A percentile compares a stretch with the other conserved stretches of the same genome.
Evolutionary conservation across 352 stramenopile genomes (phyloP).

Genomic region (Globisporangium canariense): DNA sequence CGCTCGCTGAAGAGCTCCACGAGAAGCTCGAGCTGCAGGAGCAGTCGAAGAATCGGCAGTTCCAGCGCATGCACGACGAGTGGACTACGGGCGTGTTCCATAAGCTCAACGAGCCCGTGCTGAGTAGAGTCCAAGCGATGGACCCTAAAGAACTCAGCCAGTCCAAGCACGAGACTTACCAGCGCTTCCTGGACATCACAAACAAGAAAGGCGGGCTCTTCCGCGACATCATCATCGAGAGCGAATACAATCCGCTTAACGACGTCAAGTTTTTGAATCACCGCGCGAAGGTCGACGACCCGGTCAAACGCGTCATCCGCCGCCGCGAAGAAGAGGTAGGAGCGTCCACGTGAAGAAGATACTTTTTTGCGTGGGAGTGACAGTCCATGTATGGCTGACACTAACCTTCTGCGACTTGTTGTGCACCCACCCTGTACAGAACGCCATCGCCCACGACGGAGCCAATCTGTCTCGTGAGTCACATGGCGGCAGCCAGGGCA

Average conservation of each 20-base stretch:
- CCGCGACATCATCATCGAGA: constrained; percentile 84
- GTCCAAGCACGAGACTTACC: constrained; percentile 60
- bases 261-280: constrained; percentile 58
- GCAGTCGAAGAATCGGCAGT: constrained; percentile 53
- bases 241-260: constrained; percentile 76
- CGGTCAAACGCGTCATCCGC: constrained; percentile 56
- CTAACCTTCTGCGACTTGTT: background rate
- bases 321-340: constrained; percentile 59
- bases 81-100: constrained; percentile 64
- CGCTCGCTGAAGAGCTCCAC: constrained; percentile 54
- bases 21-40: constrained; percentile 64
- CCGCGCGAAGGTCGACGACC: constrained; percentile 52
- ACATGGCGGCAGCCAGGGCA: constrained; percentile 6
- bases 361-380: background rate
- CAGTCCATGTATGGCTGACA: background rate
- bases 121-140: constrained; percentile 48
- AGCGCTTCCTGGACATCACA: constrained; percentile 76
- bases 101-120: constrained; percentile 68
- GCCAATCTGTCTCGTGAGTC: constrained; percentile 27
- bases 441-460: constrained; percentile 52
- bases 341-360: background rate
- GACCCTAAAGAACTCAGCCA: constrained; percentile 35
- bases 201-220: constrained; percentile 82
- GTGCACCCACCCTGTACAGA: constrained; percentile 10
- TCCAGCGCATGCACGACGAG: constrained; percentile 72